These are phyloP conservation scores for Cercospora sp. DNA, from an alignment of 2,329 filamentous ascomycete genomes.

Conservation along the genomic window DNA sequence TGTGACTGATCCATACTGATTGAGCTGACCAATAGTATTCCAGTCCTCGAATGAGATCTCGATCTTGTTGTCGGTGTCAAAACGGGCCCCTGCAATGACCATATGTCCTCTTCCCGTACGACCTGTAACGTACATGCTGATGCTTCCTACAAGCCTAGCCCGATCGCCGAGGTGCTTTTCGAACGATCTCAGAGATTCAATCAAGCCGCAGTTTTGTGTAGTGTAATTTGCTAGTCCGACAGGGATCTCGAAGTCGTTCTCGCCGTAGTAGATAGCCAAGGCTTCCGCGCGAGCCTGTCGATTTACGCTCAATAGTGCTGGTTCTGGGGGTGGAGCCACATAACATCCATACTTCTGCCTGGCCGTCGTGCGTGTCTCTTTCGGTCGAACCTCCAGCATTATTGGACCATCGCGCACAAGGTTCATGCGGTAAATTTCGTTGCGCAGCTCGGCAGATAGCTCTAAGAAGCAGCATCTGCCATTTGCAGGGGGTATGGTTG, in stretches of 20 bases:
- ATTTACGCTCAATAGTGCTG: not conserved
- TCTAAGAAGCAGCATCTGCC: not conserved
- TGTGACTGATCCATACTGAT: not conserved
- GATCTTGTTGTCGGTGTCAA: not conserved
- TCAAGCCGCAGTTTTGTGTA: not conserved
- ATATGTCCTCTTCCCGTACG: not conserved
- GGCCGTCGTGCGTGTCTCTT: not conserved
- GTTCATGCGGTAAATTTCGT: not conserved
- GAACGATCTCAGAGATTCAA: not conserved
- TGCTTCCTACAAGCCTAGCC: not conserved
- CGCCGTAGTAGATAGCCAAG: not conserved
- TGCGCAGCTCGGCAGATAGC: not conserved
- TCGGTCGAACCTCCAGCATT: not conserved
- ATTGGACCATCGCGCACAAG: not conserved
- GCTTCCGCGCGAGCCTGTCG: not conserved
- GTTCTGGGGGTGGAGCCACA: not conserved
- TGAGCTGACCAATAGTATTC: not conserved
- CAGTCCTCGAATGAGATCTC: not conserved
- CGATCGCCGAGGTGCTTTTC: slow-evolving; percentile 1
- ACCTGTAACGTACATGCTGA: not conserved
- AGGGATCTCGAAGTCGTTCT: slow-evolving; percentile 1
- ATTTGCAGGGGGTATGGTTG: not conserved
- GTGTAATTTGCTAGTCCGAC: not conserved
- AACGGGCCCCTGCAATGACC: not conserved
- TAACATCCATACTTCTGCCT: not conserved